These are phyloP conservation scores for Imleria badia DNA, from an alignment of 768 basidiomycete genomes.

Conservation along the genomic window DNA sequence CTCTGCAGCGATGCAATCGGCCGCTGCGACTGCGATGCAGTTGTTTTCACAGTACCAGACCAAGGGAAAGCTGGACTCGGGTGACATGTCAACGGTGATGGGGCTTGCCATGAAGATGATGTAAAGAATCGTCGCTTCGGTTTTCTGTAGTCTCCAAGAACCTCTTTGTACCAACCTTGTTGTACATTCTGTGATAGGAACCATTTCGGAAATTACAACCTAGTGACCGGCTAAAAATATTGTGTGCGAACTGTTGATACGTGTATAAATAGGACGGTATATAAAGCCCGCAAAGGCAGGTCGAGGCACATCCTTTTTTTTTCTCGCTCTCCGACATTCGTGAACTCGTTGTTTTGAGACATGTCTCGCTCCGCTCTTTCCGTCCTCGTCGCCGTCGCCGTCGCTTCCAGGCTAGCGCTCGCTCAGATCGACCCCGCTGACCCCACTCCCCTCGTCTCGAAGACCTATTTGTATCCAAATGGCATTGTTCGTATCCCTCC, in stretches of 20 bases:
- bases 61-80: slow-evolving; percentile 28
- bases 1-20: slow-evolving; percentile 31
- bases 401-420: slow-evolving; percentile 28
- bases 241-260: not conserved
- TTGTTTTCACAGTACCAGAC: slow-evolving; percentile 24
- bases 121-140: no score
- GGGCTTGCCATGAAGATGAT: slow-evolving; percentile 26
- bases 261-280: slow-evolving; percentile 14
- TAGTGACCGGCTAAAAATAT: no score
- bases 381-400: slow-evolving; percentile 32
- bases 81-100: slow-evolving; percentile 30
- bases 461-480: slow-evolving; percentile 43
- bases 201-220: not conserved
- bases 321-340: not conserved
- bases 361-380: slow-evolving; percentile 54
- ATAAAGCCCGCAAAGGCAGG: not conserved
- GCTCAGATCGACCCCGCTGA: slow-evolving; percentile 42
- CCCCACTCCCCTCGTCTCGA: slow-evolving; percentile 45
- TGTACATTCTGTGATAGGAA: not conserved
- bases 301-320: not conserved
- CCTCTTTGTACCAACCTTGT: no score
- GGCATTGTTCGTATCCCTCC: slow-evolving; percentile 36
- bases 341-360: slow-evolving; percentile 22
- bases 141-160: no score
- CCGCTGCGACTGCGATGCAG: slow-evolving; percentile 32